Conservation (phyloP, 345 rosid species). For the Leavenworthia alabamica region DNA sequence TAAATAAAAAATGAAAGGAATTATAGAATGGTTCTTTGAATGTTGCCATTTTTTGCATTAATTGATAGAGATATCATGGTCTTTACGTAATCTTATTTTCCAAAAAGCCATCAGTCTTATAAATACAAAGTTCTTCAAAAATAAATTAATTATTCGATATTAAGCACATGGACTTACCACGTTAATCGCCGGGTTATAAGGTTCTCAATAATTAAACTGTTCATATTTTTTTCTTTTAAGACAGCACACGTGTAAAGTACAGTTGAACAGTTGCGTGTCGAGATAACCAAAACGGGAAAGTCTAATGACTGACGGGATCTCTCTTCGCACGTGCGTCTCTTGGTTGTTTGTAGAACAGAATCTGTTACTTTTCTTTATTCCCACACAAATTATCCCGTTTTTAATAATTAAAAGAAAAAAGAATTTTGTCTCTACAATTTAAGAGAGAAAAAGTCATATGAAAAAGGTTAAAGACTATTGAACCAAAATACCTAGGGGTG, state of each 20-base stretch:
- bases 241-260: slow-evolving; percentile 26
- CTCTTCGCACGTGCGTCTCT: slow-evolving; percentile 26
- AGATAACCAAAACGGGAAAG: slow-evolving; percentile 24
- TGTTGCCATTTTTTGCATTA: neutral
- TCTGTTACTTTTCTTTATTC: too few species aligned
- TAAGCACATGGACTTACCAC: slow-evolving; percentile 22
- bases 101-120: too few species aligned
- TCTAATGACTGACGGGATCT: slow-evolving; percentile 10
- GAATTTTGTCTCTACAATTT: too few species aligned
- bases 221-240: too few species aligned
- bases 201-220: neutral
- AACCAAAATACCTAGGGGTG: too few species aligned
- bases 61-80: slow-evolving; percentile 4
- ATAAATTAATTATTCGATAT: neutral
- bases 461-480: too few species aligned
- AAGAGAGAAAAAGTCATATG: too few species aligned
- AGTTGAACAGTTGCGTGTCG: slow-evolving; percentile 14
- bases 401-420: neutral
- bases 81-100: slow-evolving; percentile 18
- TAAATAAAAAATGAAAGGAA: slow-evolving; percentile 14
- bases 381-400: neutral
- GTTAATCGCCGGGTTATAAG: slow-evolving; percentile 20
- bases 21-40: too few species aligned
- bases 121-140: neutral
- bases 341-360: slow-evolving; percentile 15